A percentile compares a stretch with the other conserved stretches of the same genome.
phyloP scores from a whole-genome alignment of 805 yeast species.

The Candida morakotiae region DNA sequence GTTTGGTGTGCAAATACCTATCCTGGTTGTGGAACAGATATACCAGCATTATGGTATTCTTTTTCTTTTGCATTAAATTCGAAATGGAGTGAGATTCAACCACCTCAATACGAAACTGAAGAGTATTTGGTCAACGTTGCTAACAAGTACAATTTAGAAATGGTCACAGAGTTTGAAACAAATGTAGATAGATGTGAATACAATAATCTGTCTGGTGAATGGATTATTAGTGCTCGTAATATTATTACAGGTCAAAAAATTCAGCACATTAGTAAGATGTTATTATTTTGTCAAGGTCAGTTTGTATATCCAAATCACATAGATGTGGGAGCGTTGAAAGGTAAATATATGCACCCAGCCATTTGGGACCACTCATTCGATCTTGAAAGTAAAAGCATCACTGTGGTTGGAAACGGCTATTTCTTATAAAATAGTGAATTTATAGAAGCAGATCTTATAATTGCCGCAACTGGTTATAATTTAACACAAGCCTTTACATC shows the following conservation, averaged over 20 bases:
- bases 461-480: slow-evolving; percentile 41
- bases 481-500: slow-evolving; percentile 16
- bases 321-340: slow-evolving; percentile 30
- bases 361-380: slow-evolving; percentile 31
- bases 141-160: slow-evolving; percentile 20
- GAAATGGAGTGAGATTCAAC: slow-evolving; percentile 34
- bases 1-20: slow-evolving; percentile 44
- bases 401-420: slow-evolving; percentile 40
- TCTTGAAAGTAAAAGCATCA: slow-evolving; percentile 30
- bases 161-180: slow-evolving; percentile 2
- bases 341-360: slow-evolving; percentile 38
- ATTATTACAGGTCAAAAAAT: slow-evolving; percentile 25
- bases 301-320: slow-evolving; percentile 32
- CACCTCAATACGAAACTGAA: slow-evolving; percentile 40
- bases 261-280: slow-evolving; percentile 24
- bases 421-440: slow-evolving; percentile 25
- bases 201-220: slow-evolving; percentile 7
- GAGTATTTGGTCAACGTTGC: slow-evolving; percentile 35
- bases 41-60: slow-evolving; percentile 29
- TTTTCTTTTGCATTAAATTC: slow-evolving; percentile 12
- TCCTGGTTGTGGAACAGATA: slow-evolving; percentile 43
- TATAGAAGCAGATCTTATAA: slow-evolving; percentile 33
- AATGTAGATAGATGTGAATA: neutral
- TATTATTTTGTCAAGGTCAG: slow-evolving; percentile 29
- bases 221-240: slow-evolving; percentile 26